Percentiles rank a stretch among this genome's conserved stretches.
These are phyloP conservation scores for Persicaria tinctoria DNA, from an alignment of 148 eudicot genomes.

Conservation along the genomic window DNA sequence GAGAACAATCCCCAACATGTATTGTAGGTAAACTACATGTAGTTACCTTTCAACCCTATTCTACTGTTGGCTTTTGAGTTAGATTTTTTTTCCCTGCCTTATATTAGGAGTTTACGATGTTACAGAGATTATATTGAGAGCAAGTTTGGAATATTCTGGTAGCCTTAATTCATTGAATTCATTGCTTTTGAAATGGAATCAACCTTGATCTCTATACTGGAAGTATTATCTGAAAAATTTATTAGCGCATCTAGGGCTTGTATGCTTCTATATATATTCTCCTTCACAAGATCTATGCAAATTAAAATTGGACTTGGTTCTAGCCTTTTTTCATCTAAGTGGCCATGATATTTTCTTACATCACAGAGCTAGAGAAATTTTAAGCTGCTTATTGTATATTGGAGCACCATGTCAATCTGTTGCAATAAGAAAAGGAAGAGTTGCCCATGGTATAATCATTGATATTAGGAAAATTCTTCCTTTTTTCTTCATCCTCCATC, in stretches of 20 bases:
- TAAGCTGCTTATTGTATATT: constrained; percentile 29
- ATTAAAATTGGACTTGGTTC: background rate
- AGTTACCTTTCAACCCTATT: background rate
- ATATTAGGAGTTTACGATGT: background rate
- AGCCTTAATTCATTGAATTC: constrained; percentile 6
- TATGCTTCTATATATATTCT: constrained; percentile 26
- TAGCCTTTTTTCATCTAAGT: background rate
- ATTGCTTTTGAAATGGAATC: constrained; percentile 96
- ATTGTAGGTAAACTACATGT: constrained; percentile 40
- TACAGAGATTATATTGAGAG: background rate
- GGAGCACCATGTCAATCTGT: constrained; percentile 38
- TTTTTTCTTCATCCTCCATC: constrained; percentile 8
- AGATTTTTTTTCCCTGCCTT: background rate
- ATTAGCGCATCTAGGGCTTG: constrained; percentile 41
- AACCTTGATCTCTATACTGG: constrained; percentile 55
- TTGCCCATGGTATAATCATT: constrained; percentile 58
- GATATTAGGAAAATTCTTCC: background rate
- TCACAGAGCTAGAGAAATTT: constrained; percentile 46
- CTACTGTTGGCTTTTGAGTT: background rate
- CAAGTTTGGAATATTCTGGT: background rate
- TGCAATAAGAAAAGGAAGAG: constrained; percentile 73
- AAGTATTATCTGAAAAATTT: constrained; percentile 48
- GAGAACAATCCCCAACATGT: constrained; percentile 35
- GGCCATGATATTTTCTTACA: constrained; percentile 14
- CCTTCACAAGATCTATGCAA: background rate